phyloP scores from a whole-genome alignment of 768 basidiomycete species.

The Psilocybe tampanensis region DNA sequence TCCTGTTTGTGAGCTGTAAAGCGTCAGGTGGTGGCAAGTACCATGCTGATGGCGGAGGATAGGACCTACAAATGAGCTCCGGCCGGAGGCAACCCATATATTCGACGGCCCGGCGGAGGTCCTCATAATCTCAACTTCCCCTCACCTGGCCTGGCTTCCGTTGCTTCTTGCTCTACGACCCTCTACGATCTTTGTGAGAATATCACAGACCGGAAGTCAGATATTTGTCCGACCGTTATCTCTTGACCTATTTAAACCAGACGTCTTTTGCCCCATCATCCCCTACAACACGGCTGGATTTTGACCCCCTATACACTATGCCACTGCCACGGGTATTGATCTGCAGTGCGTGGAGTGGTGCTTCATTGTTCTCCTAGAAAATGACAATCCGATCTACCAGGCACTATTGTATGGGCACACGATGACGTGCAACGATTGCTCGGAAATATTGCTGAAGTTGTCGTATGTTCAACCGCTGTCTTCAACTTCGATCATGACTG shows the following conservation, averaged over 20 bases:
- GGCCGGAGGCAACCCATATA: not conserved
- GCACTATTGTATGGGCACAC: conserved; percentile 79
- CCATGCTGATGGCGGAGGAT: not conserved
- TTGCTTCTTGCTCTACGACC: not conserved
- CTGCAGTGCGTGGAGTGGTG: conserved; percentile 33
- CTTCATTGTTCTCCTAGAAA: not conserved
- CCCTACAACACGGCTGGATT: not conserved
- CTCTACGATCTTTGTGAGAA: not conserved
- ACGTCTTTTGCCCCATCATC: not conserved
- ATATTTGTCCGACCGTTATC: conserved; percentile 1
- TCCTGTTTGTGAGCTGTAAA: not conserved
- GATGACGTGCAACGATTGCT: conserved; percentile 70
- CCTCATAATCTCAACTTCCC: not conserved
- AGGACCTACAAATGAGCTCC: conserved; percentile 5
- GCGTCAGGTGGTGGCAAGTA: conserved; percentile 1
- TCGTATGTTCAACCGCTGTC: conserved; percentile 55
- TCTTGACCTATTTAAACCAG: not conserved
- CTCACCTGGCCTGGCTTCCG: not conserved
- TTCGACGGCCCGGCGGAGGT: not conserved
- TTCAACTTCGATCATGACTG: not conserved
- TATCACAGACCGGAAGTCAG: not conserved
- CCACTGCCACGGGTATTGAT: conserved; percentile 38
- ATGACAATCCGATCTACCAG: conserved; percentile 33
- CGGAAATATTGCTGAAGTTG: conserved; percentile 67
- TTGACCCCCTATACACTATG: not conserved